Evolutionary conservation across 176 grass and related monocot genomes (phyloP), one percentile per base, ranked within the genome.

Genomic region (Aechmea fasciata): DNA sequence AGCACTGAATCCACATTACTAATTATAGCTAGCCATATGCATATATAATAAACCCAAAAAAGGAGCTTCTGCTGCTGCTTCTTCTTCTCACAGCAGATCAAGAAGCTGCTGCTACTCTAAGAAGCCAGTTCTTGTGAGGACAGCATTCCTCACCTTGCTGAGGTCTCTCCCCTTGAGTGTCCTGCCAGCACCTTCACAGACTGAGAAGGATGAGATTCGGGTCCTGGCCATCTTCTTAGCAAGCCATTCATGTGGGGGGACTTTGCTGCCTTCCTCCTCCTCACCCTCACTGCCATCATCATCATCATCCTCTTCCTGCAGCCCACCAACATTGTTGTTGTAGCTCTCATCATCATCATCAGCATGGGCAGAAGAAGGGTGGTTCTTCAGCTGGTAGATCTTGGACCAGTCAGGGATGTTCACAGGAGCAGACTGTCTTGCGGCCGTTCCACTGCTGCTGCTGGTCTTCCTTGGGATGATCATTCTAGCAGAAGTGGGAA

Each of bases 81-180:
- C 15, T 54, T 59, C 19, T 61, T 61, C 20, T 61, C 10, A 61
- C n/a, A 61, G 55, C n/a, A n/a, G n/a, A n/a, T 18, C 20, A 61
- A 61, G 20, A 22, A 1, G 22, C 3, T 50, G 13, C 11, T 25
- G 0, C 47, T 71, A 53, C 70, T 87, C 84, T 5, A 87, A 49
- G 73, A 87, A 87, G 14, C 79, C 84, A 77, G 84, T 87, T 76
- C 76, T 87, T 26, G 84, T 73, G 63, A 87, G 84, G 47, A 87
- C 84, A 19, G 84, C 64, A 68, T 82, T 80, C 73, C 84, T 74
- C 62, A 82, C 79, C 55, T 78, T 78, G 55, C 84, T 82, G 13
- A 87, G 79, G 59, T 87, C 84, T 66, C 84, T 87, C 20, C 84
- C 84, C 77, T 86, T 82, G 47, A 87, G 79, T 11, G 79, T 87